A percentile compares a stretch with the other conserved stretches of the same genome.
Evolutionary conservation across 2,329 filamentous ascomycete genomes (phyloP).

Genomic region (Zasmidium angulare): DNA sequence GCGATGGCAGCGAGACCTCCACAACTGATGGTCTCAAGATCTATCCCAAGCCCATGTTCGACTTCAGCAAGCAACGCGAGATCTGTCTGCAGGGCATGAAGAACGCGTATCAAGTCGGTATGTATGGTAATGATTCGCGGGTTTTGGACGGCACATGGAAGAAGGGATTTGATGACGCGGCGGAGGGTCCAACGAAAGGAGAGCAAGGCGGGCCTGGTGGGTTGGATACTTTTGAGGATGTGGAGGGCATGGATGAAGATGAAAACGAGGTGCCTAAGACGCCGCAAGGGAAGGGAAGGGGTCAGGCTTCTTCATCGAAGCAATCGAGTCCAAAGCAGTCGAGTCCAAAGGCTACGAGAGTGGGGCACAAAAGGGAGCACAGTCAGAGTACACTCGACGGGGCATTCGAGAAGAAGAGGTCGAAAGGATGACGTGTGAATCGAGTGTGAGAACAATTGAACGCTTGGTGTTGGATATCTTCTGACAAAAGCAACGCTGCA

Average conservation of each 20-base stretch:
- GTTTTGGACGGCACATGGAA: conserved; percentile 63
- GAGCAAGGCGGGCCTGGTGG: conserved; percentile 41
- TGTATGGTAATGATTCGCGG: conserved; percentile 63
- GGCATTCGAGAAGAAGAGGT: conserved; percentile 32
- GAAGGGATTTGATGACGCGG: conserved; percentile 47
- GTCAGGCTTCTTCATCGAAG: no score
- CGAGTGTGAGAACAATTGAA: no score
- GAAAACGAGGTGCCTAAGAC: conserved; percentile 14
- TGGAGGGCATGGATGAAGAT: conserved; percentile 25
- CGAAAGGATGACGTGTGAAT: conserved; percentile 11
- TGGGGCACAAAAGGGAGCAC: conserved; percentile 33
- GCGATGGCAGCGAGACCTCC: conserved; percentile 45
- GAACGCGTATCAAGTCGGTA: conserved; percentile 63
- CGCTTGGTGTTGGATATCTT: not conserved
- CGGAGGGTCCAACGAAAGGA: conserved; percentile 47
- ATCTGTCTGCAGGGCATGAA: conserved; percentile 69
- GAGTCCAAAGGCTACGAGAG: conserved; percentile 12
- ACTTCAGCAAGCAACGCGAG: conserved; percentile 63
- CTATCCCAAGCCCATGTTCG: conserved; percentile 77
- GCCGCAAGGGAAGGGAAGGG: conserved; percentile 5
- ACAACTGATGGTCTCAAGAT: conserved; percentile 43
- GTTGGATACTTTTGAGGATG: conserved; percentile 30
- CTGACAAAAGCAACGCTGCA: not conserved
- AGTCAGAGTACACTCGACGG: conserved; percentile 36
- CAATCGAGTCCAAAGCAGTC: conserved; percentile 10